Conservation (phyloP, 176 grass and related monocot genomes). For the Neostapfia colusana region DNA sequence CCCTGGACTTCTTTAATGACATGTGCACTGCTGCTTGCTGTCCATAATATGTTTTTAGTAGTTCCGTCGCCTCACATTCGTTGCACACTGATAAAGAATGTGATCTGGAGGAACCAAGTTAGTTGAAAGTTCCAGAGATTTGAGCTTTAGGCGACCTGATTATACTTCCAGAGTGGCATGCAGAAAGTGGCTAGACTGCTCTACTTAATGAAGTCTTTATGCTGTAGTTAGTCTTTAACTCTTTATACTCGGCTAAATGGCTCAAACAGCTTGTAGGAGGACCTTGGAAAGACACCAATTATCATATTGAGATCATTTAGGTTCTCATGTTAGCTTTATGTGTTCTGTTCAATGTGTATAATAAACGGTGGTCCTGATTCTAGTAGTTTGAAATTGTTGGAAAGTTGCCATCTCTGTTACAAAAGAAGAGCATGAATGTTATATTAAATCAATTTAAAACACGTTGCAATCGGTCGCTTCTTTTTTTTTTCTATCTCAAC, state of each 20-base stretch:
- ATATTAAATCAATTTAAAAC: not conserved
- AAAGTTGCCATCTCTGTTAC: not conserved
- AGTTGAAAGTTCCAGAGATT: conserved; percentile 34
- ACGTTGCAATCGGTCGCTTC: no score
- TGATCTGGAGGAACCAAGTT: conserved; percentile 38
- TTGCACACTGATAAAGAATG: conserved; percentile 31
- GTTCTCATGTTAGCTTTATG: not conserved
- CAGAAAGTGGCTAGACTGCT: conserved; percentile 38
- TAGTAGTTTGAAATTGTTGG: conserved; percentile 19
- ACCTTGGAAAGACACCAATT: conserved; percentile 15
- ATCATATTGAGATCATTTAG: conserved; percentile 24
- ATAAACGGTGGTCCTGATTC: conserved; percentile 2
- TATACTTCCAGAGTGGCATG: conserved; percentile 55
- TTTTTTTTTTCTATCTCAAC: not conserved
- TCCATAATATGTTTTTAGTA: conserved; percentile 28
- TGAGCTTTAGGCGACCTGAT: conserved; percentile 42
- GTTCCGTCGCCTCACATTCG: conserved; percentile 11
- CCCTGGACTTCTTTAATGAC: conserved; percentile 28
- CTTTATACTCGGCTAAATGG: conserved; percentile 32
- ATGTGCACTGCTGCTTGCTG: conserved; percentile 12
- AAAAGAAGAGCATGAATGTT: conserved; percentile 3
- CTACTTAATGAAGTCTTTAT: conserved; percentile 29
- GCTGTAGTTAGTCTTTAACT: conserved; percentile 33
- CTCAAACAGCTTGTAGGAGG: conserved; percentile 25
- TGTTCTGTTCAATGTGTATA: not conserved